Percentiles rank a stretch among this genome's conserved stretches.
These are phyloP conservation scores for Neopestalotiopsis sp. DNA, from an alignment of 2,329 filamentous ascomycete species.

Conservation along the genomic window DNA sequence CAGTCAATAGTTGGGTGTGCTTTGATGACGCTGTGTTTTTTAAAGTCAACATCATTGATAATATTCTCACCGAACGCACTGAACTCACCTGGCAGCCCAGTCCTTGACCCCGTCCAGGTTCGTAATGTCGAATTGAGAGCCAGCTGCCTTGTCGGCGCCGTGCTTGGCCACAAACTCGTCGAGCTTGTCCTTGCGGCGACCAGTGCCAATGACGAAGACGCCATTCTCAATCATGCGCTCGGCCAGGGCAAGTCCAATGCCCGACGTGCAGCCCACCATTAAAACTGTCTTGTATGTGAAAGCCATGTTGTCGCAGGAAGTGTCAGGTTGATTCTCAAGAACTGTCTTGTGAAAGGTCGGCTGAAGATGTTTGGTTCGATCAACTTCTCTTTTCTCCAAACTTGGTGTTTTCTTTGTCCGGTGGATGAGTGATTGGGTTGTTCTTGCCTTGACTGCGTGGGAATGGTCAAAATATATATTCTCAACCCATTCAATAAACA, in stretches of 20 bases:
- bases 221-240: constrained; percentile 48
- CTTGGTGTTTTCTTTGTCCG: too few relatives aligned
- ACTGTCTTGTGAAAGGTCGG: too few relatives aligned
- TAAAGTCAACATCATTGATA: neutral
- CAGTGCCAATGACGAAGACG: constrained; percentile 60
- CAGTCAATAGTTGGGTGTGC: constrained; percentile 58
- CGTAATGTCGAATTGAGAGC: constrained; percentile 50
- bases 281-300: constrained; percentile 37
- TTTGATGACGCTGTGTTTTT: constrained; percentile 36
- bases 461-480: neutral
- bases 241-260: constrained; percentile 35
- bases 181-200: constrained; percentile 58
- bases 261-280: constrained; percentile 35
- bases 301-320: constrained; percentile 24
- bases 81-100: constrained; percentile 45
- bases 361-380: too few relatives aligned
- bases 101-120: constrained; percentile 43
- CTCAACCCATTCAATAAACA: neutral
- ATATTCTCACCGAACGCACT: too few relatives aligned
- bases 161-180: constrained; percentile 55
- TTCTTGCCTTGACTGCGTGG: neutral
- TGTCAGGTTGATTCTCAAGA: too few relatives aligned
- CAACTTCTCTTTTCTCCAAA: too few relatives aligned
- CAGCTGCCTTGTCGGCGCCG: constrained; percentile 47
- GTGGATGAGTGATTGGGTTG: too few relatives aligned